A percentile compares a stretch with the other conserved stretches of the same genome.
Evolutionary conservation across 2,329 filamentous ascomycete genomes (phyloP).

Genomic region (Colletotrichum orbiculare): DNA sequence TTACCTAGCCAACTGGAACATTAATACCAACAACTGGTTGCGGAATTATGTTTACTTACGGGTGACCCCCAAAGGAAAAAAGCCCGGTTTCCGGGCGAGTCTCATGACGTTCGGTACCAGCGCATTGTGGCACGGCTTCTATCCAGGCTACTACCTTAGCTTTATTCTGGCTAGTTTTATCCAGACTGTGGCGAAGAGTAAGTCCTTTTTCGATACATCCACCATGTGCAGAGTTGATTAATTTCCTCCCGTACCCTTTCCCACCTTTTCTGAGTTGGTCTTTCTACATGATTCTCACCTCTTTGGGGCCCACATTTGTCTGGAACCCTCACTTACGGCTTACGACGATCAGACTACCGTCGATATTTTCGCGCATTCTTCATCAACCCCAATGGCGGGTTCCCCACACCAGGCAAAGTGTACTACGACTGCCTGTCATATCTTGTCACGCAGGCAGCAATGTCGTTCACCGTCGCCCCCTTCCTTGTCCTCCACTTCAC

Average conservation of each 20-base stretch:
- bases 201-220: conserved; percentile 48
- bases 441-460: conserved; percentile 81
- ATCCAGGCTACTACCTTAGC: conserved; percentile 92
- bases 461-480: conserved; percentile 84
- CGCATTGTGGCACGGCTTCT: conserved; percentile 98
- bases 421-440: conserved; percentile 88
- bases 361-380: conserved; percentile 94
- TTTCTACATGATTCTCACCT: no score
- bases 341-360: conserved; percentile 75
- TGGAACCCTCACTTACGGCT: conserved; percentile 9
- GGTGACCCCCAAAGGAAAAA: conserved; percentile 94
- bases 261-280: no score
- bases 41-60: conserved; percentile 95
- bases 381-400: conserved; percentile 78
- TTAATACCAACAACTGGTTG: conserved; percentile 98
- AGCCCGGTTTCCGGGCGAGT: conserved; percentile 94
- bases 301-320: no score
- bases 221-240: neutral
- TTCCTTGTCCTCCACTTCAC: conserved; percentile 84
- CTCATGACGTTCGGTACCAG: conserved; percentile 94
- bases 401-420: conserved; percentile 76
- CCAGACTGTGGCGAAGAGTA: conserved; percentile 95
- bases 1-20: conserved; percentile 95
- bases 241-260: no score
- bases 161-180: conserved; percentile 92